phyloP scores from a whole-genome alignment of 176 grass and related monocot species.

The Cymbopogon citratus region DNA sequence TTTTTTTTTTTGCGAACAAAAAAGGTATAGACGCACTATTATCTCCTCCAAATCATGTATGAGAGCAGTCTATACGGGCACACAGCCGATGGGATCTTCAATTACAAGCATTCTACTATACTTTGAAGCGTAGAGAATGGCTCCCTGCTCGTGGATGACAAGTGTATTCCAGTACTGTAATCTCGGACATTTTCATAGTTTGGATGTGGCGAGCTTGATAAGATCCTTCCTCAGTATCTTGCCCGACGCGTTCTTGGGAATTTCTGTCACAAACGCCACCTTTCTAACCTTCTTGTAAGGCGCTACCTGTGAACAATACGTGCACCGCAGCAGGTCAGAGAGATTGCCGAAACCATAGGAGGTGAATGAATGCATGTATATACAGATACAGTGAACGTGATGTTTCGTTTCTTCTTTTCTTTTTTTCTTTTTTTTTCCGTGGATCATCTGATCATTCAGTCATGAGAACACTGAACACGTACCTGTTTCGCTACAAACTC shows the following conservation, averaged over 20 bases:
- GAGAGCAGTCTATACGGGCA: background rate
- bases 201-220: constrained; percentile 80
- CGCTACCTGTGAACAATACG: constrained; percentile 48
- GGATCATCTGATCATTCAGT: background rate
- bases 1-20: no score
- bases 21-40: background rate
- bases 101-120: background rate
- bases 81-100: background rate
- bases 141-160: background rate
- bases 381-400: background rate
- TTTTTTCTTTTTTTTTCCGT: background rate
- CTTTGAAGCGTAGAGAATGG: background rate
- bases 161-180: background rate
- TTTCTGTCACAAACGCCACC: constrained; percentile 59
- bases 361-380: no score
- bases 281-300: constrained; percentile 90
- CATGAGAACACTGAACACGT: background rate
- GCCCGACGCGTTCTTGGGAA: constrained; percentile 94
- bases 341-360: background rate
- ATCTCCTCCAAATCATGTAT: background rate
- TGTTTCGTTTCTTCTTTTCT: background rate
- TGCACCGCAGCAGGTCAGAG: background rate
- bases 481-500: constrained; percentile 78
- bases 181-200: constrained; percentile 38
- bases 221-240: constrained; percentile 97